These are phyloP conservation scores for Bidens hawaiensis DNA, from an alignment of 140 eudicot genomes.

Conservation along the genomic window DNA sequence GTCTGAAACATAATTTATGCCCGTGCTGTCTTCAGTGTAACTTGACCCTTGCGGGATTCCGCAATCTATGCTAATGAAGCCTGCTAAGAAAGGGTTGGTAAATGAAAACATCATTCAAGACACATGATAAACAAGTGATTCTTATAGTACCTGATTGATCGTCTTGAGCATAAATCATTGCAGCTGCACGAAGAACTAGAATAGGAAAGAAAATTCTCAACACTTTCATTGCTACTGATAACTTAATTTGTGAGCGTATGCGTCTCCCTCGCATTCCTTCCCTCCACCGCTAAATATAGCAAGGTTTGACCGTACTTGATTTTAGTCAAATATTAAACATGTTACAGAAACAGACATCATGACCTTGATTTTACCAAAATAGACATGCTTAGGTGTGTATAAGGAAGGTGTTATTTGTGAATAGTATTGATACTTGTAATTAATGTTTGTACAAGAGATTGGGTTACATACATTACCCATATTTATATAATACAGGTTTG, in stretches of 20 bases:
- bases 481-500: too few species aligned
- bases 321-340: neutral
- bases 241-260: neutral
- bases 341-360: too few species aligned
- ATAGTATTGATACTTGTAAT: too few species aligned
- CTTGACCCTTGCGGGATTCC: neutral
- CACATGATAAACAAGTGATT: neutral
- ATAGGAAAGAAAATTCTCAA: neutral
- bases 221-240: neutral
- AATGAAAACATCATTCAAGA: too few species aligned
- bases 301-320: neutral
- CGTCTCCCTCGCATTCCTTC: neutral
- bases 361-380: too few species aligned
- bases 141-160: conserved; percentile 27
- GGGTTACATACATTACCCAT: too few species aligned
- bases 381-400: too few species aligned
- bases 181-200: conserved; percentile 4
- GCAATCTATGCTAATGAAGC: neutral
- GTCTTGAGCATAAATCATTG: conserved; percentile 17
- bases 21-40: neutral
- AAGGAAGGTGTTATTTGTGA: too few species aligned
- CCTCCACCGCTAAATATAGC: neutral
- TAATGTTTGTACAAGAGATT: too few species aligned
- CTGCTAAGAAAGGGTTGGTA: too few species aligned
- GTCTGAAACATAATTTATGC: neutral